These are phyloP conservation scores for Trichoderma aggressivum DNA, from an alignment of 2,329 filamentous ascomycete species.

Conservation along the genomic window DNA sequence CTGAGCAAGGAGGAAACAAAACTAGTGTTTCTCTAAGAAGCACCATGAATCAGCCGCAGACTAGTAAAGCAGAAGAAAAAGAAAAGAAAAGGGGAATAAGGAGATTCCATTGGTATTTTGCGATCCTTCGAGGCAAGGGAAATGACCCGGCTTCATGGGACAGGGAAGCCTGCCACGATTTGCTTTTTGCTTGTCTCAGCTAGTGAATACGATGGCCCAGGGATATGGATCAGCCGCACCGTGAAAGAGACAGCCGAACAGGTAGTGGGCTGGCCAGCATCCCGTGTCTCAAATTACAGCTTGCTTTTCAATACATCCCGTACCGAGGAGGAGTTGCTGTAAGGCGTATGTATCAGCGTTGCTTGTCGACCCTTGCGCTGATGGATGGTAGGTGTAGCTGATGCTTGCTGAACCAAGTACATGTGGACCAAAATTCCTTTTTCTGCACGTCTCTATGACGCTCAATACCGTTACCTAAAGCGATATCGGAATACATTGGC, in stretches of 20 bases:
- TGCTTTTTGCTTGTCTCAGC: constrained; percentile 4
- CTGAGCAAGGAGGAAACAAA: background rate
- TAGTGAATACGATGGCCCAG: background rate
- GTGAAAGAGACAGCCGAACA: background rate
- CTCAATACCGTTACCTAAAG: background rate
- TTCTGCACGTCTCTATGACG: background rate
- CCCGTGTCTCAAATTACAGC: background rate
- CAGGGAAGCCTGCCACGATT: background rate
- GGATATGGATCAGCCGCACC: background rate
- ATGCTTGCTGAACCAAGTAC: background rate
- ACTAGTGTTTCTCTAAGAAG: background rate
- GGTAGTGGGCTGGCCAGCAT: background rate
- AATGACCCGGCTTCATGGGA: background rate
- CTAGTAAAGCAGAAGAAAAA: background rate
- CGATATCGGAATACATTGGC: background rate
- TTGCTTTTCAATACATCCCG: background rate
- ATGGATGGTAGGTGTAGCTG: background rate
- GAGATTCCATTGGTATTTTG: background rate
- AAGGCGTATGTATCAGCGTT: background rate
- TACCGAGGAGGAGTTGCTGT: background rate
- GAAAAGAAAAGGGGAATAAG: background rate
- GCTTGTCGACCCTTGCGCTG: background rate
- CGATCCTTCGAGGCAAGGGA: background rate
- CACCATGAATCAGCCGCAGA: background rate
- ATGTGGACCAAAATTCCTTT: background rate